Conservation (phyloP, 257 asterid species). For the Plectranthus barbatus region DNA sequence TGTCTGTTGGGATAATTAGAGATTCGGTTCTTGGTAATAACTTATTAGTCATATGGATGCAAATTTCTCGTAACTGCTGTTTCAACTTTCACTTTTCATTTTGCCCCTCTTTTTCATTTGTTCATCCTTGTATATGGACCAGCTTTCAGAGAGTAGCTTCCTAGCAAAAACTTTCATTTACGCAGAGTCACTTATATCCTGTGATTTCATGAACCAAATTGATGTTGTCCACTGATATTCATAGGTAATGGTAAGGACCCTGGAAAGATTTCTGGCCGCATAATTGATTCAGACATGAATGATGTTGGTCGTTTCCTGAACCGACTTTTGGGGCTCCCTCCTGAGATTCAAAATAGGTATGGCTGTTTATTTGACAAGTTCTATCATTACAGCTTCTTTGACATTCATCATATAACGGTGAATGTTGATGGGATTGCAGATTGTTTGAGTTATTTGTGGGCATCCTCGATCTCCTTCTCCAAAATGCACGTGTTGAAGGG, state of each 20-base stretch:
- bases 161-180: neutral
- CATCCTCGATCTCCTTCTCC: conserved; percentile 71
- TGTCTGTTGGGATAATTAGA: conserved; percentile 85
- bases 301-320: conserved; percentile 97
- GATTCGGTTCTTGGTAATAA: conserved; percentile 66
- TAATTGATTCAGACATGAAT: conserved; percentile 90
- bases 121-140: neutral
- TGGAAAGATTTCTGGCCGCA: conserved; percentile 70
- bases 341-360: conserved; percentile 88
- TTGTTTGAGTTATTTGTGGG: conserved; percentile 86
- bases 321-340: conserved; percentile 90
- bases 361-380: conserved; percentile 17
- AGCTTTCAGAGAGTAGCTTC: conserved; percentile 3
- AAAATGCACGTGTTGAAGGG: conserved; percentile 81
- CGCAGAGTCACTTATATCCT: neutral
- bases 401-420: conserved; percentile 16
- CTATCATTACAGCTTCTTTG: neutral
- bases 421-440: conserved; percentile 46
- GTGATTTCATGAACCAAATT: conserved; percentile 1
- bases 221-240: conserved; percentile 5
- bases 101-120: neutral
- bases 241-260: conserved; percentile 75
- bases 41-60: conserved; percentile 2
- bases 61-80: neutral
- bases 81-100: neutral